A percentile compares a stretch with the other conserved stretches of the same genome.
Evolutionary conservation across 805 yeast genomes (phyloP).

Genomic region (Tetrapisispora arboricola): DNA sequence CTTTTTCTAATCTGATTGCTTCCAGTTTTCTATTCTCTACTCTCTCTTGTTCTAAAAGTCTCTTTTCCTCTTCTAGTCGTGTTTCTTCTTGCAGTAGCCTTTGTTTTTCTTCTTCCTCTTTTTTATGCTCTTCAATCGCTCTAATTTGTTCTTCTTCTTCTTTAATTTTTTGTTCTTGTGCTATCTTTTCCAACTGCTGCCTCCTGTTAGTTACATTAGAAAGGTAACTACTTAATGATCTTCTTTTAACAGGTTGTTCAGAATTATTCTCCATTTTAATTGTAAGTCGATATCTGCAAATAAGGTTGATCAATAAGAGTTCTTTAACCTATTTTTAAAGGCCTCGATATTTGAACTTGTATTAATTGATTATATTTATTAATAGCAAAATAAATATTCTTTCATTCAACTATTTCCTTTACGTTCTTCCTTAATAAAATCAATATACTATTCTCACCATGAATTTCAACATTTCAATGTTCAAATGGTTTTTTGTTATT

Average conservation of each 20-base stretch:
- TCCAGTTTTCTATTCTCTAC: not conserved
- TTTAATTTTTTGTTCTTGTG: conserved; percentile 6
- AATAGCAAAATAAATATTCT: too few relatives aligned
- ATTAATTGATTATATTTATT: too few relatives aligned
- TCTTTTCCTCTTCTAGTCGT: not conserved
- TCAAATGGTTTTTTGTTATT: too few relatives aligned
- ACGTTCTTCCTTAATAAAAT: too few relatives aligned
- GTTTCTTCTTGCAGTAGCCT: not conserved
- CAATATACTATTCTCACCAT: too few relatives aligned
- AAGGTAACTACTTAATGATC: conserved; percentile 27
- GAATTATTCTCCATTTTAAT: conserved; percentile 1
- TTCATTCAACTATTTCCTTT: too few relatives aligned
- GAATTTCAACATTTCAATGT: too few relatives aligned
- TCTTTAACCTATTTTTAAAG: too few relatives aligned
- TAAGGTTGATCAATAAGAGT: too few relatives aligned
- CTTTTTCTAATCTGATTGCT: not conserved
- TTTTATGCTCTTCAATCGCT: not conserved
- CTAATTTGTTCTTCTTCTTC: not conserved
- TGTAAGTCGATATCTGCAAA: too few relatives aligned
- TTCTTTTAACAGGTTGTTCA: conserved; percentile 16
- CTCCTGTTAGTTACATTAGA: conserved; percentile 23
- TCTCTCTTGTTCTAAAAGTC: not conserved
- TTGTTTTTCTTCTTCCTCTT: conserved; percentile 1
- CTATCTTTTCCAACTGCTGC: conserved; percentile 22
- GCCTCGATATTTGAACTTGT: too few relatives aligned